Base-by-base conservation (phyloP, 768 basidiomycete genomes). In the Suillus occidentalis region DNA sequence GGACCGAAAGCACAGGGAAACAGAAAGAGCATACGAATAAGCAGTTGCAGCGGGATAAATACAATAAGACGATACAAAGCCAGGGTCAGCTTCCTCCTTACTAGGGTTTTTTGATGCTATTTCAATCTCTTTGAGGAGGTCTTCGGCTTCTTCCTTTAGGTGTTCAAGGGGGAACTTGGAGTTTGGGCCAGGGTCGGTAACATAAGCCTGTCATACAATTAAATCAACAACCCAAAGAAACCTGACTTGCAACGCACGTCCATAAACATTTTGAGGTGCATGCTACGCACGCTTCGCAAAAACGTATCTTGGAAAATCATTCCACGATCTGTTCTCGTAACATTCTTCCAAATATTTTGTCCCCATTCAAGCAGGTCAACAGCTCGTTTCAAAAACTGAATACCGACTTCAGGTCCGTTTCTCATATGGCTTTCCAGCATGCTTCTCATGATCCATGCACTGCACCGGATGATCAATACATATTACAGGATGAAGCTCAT, bases 281-380 rank as follows among this genome's bases (percentile, higher is more conserved):
- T 28, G 22, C 36, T 22, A 37, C 63, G 68, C 28, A 68, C 65
- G 6, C 53, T 18, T 34, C 53, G 53, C 31, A 55, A 20, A 61
- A 72, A 72, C 1, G 71, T 68, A n/a, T 56, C 45, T 42, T 66
- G 52, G 53, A 72, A 72, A 52, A 72, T 70, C 1, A 49, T 47
- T 6, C 72, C 72, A 6, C 72, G 62, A 31, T 68, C 45, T 3
- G 62, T 60, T n/a, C 50, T 63, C 9, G 53, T 14, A n/a, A 71
- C 71, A 52, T 71, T 50, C 52, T 61, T 58, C 69, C 66, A 72
- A 10, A 58, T 28, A 20, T 28, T 28, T 39, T 63, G 60, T 22
- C 72, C 72, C 60, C 69, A 65, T 14, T 68, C 63, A 36, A 72
- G 61, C 50, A 71, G 39, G 18, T 67, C 68, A 14, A 70, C 28